phyloP scores from a whole-genome alignment of 2,329 filamentous ascomycete species.

The Fusarium subtropicale region DNA sequence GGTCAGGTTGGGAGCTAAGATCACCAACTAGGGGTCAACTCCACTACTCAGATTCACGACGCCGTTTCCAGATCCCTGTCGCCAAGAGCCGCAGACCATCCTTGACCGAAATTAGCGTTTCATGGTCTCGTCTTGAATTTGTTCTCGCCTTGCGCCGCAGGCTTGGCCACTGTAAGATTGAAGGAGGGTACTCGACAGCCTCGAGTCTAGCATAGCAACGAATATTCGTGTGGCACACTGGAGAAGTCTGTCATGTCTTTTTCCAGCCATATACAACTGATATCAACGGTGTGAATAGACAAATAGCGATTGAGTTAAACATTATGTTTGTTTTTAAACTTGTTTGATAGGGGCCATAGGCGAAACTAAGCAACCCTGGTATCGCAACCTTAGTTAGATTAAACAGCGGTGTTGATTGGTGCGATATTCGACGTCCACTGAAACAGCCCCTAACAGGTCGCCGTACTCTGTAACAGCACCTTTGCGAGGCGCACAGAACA shows the following conservation, averaged over 20 bases:
- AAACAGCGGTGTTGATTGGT: constrained; percentile 16
- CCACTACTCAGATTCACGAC: constrained; percentile 9
- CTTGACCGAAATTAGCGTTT: constrained; percentile 22
- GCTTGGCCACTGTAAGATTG: background rate
- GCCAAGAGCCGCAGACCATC: constrained; percentile 12
- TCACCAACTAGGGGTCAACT: constrained; percentile 13
- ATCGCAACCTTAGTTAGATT: constrained; percentile 4
- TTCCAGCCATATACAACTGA: background rate
- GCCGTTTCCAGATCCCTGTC: constrained; percentile 14
- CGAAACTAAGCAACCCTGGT: constrained; percentile 1
- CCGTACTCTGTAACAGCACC: constrained; percentile 26
- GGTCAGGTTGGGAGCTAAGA: constrained; percentile 20
- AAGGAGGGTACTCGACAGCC: background rate
- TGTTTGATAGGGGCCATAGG: constrained; percentile 6
- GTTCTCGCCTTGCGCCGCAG: background rate
- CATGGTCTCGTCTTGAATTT: constrained; percentile 6
- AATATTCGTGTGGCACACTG: background rate
- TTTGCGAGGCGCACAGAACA: background rate
- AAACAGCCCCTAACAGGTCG: constrained; percentile 12
- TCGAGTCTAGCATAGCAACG: background rate
- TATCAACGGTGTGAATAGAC: background rate
- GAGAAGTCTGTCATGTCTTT: fast-evolving
- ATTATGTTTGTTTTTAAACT: constrained; percentile 27
- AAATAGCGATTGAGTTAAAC: background rate
- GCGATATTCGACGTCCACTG: constrained; percentile 10